phyloP scores from a whole-genome alignment of 495 filamentous ascomycete species.

The Lasiosphaeriaceae sp. region DNA sequence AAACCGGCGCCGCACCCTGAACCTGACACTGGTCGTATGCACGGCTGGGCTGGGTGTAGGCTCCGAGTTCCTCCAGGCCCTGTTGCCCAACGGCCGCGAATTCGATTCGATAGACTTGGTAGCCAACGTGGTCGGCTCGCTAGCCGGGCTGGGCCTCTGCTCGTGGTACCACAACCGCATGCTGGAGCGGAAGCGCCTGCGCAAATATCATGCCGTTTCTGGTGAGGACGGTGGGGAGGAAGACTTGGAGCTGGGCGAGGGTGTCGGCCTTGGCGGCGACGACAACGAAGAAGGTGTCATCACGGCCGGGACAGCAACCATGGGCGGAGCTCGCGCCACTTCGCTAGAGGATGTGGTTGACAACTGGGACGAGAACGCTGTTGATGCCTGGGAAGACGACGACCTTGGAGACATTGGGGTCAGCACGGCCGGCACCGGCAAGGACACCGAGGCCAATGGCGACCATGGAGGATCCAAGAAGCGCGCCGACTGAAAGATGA shows the following conservation, averaged over 20 bases:
- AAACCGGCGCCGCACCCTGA: constrained; percentile 73
- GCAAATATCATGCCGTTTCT: constrained; percentile 63
- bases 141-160: constrained; percentile 65
- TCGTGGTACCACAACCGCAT: constrained; percentile 93
- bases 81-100: constrained; percentile 72
- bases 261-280: constrained; percentile 35
- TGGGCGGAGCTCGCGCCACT: neutral
- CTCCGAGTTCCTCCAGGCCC: constrained; percentile 78
- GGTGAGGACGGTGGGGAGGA: constrained; percentile 45
- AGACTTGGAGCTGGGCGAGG: constrained; percentile 56
- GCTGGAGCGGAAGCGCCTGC: constrained; percentile 80
- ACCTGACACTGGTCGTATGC: constrained; percentile 79
- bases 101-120: constrained; percentile 86
- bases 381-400: constrained; percentile 69
- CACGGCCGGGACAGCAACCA: constrained; percentile 18
- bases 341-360: constrained; percentile 71
- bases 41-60: constrained; percentile 71
- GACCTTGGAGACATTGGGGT: constrained; percentile 42
- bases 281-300: constrained; percentile 36
- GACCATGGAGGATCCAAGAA: constrained; percentile 27
- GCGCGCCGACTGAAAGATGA: constrained; percentile 30
- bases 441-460: constrained; percentile 14
- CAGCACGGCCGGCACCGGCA: constrained; percentile 13
- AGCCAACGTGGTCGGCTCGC: constrained; percentile 80
- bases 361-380: constrained; percentile 79